Conservation (phyloP, 257 asterid species). For the Thymus quinquecostatus region DNA sequence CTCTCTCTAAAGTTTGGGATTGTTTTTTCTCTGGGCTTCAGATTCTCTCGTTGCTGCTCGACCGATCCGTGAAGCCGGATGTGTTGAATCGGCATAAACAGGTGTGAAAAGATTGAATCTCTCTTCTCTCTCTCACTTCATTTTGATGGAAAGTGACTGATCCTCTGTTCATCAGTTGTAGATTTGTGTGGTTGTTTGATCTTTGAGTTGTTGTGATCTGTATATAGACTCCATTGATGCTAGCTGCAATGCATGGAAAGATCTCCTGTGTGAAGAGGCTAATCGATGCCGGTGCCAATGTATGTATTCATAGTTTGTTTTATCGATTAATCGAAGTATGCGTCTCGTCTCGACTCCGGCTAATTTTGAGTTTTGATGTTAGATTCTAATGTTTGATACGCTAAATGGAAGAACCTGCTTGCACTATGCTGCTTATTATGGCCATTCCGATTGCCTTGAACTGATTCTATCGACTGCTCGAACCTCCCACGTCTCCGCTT, state of each 20-base stretch:
- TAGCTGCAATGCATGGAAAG: slow-evolving; percentile 99
- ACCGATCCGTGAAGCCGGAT: slow-evolving; percentile 80
- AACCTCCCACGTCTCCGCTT: slow-evolving; percentile 70
- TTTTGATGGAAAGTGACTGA: slow-evolving; percentile 9
- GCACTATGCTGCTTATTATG: slow-evolving; percentile 96
- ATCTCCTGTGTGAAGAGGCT: slow-evolving; percentile 78
- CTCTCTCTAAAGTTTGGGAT: slow-evolving; percentile 24
- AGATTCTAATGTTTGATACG: slow-evolving; percentile 93
- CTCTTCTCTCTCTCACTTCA: too few relatives aligned
- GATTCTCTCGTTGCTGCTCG: slow-evolving; percentile 78
- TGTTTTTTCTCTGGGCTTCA: slow-evolving; percentile 39
- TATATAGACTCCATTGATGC: slow-evolving; percentile 91
- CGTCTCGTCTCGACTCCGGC: background rate
- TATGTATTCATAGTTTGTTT: slow-evolving; percentile 30
- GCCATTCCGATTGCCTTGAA: slow-evolving; percentile 81
- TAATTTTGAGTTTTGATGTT: slow-evolving; percentile 33
- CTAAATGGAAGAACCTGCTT: slow-evolving; percentile 88
- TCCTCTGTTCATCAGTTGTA: slow-evolving; percentile 18
- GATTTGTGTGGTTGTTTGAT: background rate
- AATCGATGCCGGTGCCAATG: slow-evolving; percentile 93
- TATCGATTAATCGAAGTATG: background rate
- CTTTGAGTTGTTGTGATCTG: slow-evolving; percentile 37
- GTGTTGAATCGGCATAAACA: slow-evolving; percentile 80
- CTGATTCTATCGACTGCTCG: slow-evolving; percentile 82
- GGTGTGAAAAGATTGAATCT: slow-evolving; percentile 38